phyloP scores from a whole-genome alignment of 805 yeast genomes.

The Hanseniaspora guilliermondii region DNA sequence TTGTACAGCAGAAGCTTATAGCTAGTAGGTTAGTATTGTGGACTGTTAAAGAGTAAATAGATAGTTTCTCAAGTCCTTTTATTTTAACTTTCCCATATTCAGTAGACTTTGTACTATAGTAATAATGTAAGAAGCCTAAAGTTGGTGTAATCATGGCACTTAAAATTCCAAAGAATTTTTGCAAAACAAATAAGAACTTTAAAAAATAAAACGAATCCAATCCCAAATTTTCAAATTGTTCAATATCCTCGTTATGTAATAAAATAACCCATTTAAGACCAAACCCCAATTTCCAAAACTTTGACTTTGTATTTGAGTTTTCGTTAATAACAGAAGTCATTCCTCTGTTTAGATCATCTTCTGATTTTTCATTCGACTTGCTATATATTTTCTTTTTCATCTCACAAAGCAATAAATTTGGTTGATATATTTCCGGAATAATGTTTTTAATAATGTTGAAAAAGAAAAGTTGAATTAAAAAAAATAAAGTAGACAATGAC shows the following conservation, averaged over 20 bases:
- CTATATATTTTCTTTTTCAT: not conserved
- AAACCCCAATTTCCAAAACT: slow-evolving; percentile 18
- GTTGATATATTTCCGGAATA: slow-evolving; percentile 40
- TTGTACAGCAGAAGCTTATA: slow-evolving; percentile 51
- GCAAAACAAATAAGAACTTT: slow-evolving; percentile 43
- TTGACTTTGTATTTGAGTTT: not conserved
- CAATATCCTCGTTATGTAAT: slow-evolving; percentile 29
- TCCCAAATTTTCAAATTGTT: slow-evolving; percentile 40
- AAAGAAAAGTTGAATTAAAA: slow-evolving; percentile 38
- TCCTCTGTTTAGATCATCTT: not conserved
- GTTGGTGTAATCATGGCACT: slow-evolving; percentile 46
- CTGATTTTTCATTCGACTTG: not conserved
- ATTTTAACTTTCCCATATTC: slow-evolving; percentile 13
- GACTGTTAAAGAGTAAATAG: slow-evolving; percentile 57
- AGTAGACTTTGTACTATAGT: slow-evolving; percentile 1
- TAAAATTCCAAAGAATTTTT: slow-evolving; percentile 39
- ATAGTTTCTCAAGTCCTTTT: slow-evolving; percentile 51
- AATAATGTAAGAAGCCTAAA: slow-evolving; percentile 49
- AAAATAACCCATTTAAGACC: slow-evolving; percentile 48
- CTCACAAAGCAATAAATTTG: slow-evolving; percentile 29
- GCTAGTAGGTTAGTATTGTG: slow-evolving; percentile 38
- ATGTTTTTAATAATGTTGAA: slow-evolving; percentile 31
- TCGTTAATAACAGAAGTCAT: not conserved
- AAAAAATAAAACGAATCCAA: slow-evolving; percentile 65
- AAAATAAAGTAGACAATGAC: slow-evolving; percentile 40